These are phyloP conservation scores for Neonectria ditissima DNA, from an alignment of 2,329 filamentous ascomycete genomes.

Conservation along the genomic window DNA sequence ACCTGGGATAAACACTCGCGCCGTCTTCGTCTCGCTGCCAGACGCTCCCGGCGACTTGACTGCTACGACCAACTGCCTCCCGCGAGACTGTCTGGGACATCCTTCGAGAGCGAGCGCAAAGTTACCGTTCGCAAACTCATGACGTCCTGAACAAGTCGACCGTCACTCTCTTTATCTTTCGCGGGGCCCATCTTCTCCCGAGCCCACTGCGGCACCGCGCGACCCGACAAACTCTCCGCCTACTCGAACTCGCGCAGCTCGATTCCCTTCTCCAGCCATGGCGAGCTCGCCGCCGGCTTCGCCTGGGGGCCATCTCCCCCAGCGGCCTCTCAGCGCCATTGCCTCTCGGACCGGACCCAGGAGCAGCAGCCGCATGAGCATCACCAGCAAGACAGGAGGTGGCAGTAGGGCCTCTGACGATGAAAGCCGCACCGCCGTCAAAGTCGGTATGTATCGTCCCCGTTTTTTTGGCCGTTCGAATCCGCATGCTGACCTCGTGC, in stretches of 20 bases:
- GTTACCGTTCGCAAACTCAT: conserved; percentile 38
- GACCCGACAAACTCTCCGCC: conserved; percentile 23
- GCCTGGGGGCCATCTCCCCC: conserved; percentile 62
- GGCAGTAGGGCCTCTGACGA: conserved; percentile 90
- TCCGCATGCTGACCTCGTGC: conserved; percentile 8
- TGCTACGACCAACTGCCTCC: conserved; percentile 28
- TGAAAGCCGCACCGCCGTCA: conserved; percentile 89
- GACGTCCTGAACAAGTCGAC: conserved; percentile 40
- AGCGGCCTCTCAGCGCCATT: conserved; percentile 85
- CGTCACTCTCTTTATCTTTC: conserved; percentile 29
- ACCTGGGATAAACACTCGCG: conserved; percentile 42
- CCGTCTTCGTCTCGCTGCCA: conserved; percentile 23
- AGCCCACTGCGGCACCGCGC: conserved; percentile 35
- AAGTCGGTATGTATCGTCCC: conserved; percentile 83
- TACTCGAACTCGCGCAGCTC: conserved; percentile 20
- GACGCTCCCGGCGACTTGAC: conserved; percentile 30
- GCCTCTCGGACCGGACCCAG: conserved; percentile 74
- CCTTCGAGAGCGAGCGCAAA: conserved; percentile 24
- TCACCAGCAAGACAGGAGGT: conserved; percentile 79
- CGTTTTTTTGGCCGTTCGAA: neutral
- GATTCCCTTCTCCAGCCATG: conserved; percentile 59
- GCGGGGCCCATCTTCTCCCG: conserved; percentile 31
- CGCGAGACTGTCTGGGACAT: conserved; percentile 40
- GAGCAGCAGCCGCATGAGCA: conserved; percentile 88
- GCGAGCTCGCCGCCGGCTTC: conserved; percentile 78